Conservation (phyloP, 352 stramenopile genomes). For the Globisporangium yorkense region DNA sequence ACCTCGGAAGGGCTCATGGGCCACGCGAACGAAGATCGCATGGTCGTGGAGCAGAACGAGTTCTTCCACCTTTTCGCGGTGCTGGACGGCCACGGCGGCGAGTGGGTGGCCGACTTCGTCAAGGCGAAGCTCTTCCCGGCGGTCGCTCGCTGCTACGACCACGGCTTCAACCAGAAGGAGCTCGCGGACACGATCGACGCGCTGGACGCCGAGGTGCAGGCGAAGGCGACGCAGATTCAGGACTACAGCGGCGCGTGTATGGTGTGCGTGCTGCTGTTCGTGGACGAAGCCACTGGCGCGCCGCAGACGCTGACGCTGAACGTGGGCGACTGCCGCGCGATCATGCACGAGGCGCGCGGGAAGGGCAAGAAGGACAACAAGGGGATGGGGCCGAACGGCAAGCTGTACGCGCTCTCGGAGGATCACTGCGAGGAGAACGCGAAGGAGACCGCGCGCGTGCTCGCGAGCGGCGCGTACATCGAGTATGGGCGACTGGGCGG, state of each 20-base stretch:
- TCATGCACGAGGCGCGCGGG: slow-evolving; percentile 30
- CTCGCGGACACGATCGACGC: slow-evolving; percentile 37
- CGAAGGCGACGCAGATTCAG: slow-evolving; percentile 22
- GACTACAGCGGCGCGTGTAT: slow-evolving; percentile 70
- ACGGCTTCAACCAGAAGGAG: slow-evolving; percentile 23
- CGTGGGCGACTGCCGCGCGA: slow-evolving; percentile 64
- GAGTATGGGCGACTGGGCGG: slow-evolving; percentile 68
- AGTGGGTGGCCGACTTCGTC: slow-evolving; percentile 50
- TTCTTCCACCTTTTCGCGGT: slow-evolving; percentile 63
- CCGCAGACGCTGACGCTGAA: slow-evolving; percentile 61
- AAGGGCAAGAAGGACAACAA: slow-evolving; percentile 17
- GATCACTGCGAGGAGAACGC: slow-evolving; percentile 72
- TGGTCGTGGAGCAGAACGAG: slow-evolving; percentile 40
- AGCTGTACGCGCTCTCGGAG: slow-evolving; percentile 29
- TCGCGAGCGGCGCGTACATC: slow-evolving; percentile 58
- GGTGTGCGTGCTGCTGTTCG: slow-evolving; percentile 45
- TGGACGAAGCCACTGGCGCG: slow-evolving; percentile 23
- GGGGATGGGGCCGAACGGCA: slow-evolving; percentile 6
- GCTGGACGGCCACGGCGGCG: slow-evolving; percentile 70
- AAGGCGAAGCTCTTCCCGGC: slow-evolving; percentile 37
- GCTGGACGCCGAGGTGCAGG: slow-evolving; percentile 41
- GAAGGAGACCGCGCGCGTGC: slow-evolving; percentile 52
- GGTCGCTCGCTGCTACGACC: slow-evolving; percentile 36
- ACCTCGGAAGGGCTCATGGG: slow-evolving; percentile 45
- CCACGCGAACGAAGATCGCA: slow-evolving; percentile 66